Conservation (phyloP, 169 alveolate genomes). For the Toxoplasma gondii region DNA sequence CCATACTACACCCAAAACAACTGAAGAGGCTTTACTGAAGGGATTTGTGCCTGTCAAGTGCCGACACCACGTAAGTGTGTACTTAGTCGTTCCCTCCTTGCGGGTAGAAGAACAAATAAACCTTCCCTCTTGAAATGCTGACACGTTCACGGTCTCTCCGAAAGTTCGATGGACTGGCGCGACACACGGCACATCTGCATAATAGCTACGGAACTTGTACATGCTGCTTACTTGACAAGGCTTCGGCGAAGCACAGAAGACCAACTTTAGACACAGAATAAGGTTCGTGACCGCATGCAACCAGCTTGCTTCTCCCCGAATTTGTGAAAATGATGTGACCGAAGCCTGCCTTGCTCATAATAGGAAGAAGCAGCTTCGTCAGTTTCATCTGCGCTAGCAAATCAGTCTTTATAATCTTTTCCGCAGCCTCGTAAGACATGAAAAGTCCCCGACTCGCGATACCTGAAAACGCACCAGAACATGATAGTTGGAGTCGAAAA, state of each 20-base stretch:
- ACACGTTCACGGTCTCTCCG: no score
- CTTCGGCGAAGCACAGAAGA: background rate
- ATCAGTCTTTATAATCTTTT: background rate
- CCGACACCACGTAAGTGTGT: no score
- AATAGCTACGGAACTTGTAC: background rate
- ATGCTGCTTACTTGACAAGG: slow-evolving; percentile 6
- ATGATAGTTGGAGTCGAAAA: background rate
- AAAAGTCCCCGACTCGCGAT: background rate
- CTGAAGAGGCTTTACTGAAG: no score
- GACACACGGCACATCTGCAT: background rate
- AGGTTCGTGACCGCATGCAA: slow-evolving; percentile 24
- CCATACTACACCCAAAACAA: no score
- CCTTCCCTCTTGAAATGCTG: no score
- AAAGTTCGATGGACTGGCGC: no score
- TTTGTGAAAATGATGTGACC: slow-evolving; percentile 35
- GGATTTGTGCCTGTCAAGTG: no score
- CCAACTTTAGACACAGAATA: background rate
- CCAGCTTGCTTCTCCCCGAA: background rate
- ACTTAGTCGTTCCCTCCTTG: no score
- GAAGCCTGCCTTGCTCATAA: background rate
- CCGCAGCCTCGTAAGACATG: slow-evolving; percentile 18
- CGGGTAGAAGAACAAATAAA: no score
- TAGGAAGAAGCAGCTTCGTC: slow-evolving; percentile 38
- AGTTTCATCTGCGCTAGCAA: slow-evolving; percentile 11
- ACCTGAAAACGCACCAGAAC: background rate